phyloP scores from a whole-genome alignment of 164 flowering plant species.

The Piper longum region DNA sequence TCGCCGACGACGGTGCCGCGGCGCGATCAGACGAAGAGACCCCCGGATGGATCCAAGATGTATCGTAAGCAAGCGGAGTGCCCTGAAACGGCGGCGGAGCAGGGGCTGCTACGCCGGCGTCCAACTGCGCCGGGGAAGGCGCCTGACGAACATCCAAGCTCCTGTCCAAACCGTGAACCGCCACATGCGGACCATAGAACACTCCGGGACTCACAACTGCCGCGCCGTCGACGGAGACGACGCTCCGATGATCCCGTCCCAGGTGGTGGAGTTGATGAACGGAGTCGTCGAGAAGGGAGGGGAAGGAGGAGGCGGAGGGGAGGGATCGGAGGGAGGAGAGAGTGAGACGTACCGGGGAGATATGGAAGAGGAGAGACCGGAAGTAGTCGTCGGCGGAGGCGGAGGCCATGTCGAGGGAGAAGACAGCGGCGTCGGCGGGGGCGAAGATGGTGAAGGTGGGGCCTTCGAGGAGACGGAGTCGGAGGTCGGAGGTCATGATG shows the following conservation, averaged over 20 bases:
- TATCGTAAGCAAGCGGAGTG: no score
- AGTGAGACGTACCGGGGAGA: conserved; percentile 11
- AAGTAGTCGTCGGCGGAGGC: conserved; percentile 18
- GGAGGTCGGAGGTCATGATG: conserved; percentile 13
- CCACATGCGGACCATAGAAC: conserved; percentile 13
- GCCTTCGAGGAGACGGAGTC: conserved; percentile 11
- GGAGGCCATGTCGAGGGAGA: conserved; percentile 22
- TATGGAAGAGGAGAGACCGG: conserved; percentile 22
- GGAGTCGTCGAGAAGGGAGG: neutral
- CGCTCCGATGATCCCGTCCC: neutral
- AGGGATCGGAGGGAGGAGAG: neutral
- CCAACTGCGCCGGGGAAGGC: no score
- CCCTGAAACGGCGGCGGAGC: no score
- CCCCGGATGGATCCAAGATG: no score
- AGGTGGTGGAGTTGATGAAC: no score
- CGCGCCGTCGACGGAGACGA: conserved; percentile 13
- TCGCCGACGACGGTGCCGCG: no score
- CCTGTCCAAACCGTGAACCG: conserved; percentile 23
- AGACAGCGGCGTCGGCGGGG: conserved; percentile 24
- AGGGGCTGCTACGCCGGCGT: no score
- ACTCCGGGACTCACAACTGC: conserved; percentile 11
- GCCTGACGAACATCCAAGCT: conserved; percentile 1
- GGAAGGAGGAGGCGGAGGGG: neutral
- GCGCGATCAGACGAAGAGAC: no score
- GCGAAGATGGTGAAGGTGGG: conserved; percentile 21